Evolutionary conservation across 2,329 filamentous ascomycete genomes (phyloP), one percentile per base, ranked within the genome.

Genomic region (Colletotrichum cuscutae): DNA sequence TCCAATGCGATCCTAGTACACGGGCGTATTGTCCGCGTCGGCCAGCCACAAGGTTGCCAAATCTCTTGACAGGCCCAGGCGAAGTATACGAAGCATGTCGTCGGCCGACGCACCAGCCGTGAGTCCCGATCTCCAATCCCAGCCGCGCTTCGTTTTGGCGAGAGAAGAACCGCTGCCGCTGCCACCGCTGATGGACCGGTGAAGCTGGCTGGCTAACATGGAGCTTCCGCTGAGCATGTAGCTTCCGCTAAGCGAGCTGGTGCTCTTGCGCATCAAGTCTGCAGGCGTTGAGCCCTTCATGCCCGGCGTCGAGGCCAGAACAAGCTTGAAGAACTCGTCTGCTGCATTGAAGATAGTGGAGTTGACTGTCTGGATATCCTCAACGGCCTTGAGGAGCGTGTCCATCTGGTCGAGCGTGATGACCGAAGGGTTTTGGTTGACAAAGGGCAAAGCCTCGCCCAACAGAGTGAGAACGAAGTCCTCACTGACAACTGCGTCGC

Each of bases 391-490:
- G 72, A 97, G 89, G 28, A 97, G 86, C 22, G 88, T 88, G 76
- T 95, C 92, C 77, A 96, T 91, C 79, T 97, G 93, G 22, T 90
- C 87, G 6, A 93, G 87, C 0, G 89, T 90, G 62, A 97, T 86
- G n/a, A 91, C 78, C 1, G 82, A 78, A 0, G 84, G 81, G 12
- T 80, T 79, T 76, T 91, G 86, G 78, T 92, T 90, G 73, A 97
- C 85, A 74, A 98, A 94, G 1, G 94, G 89, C 4, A 96, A 89
- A 0, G 92, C 91, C 83, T 98, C 96, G 64, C 95, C 95, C 1
- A 98, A 88, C 15, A 98, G 86, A 3, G 93, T 91, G 9, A 98
- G 86, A 26, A 98, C 83, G 65, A 95, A 95, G 77, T 98, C 96
- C 74, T 97, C 94, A 77, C 94, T 94, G 22, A 98, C 93, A 7